A percentile compares a stretch with the other conserved stretches of the same genome.
phyloP scores from a whole-genome alignment of 306 rosid species.

The Castanea sativa region DNA sequence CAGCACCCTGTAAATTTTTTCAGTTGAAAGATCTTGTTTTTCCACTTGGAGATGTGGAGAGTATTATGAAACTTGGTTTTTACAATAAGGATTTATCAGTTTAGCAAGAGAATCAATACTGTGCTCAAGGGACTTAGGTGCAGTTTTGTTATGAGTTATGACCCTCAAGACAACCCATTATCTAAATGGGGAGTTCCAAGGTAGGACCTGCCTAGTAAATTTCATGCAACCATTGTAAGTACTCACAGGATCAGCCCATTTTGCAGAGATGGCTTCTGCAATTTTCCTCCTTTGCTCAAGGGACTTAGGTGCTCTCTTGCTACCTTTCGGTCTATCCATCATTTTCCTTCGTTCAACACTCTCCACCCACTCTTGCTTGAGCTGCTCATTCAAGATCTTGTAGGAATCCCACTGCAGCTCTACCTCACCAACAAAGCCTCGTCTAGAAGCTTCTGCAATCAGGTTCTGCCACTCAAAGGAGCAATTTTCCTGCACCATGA shows the following conservation, averaged over 20 bases:
- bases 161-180: not conserved
- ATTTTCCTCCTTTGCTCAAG: conserved; percentile 83
- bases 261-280: conserved; percentile 83
- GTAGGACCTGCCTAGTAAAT: conserved; percentile 9
- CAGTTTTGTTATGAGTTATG: not conserved
- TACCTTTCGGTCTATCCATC: conserved; percentile 39
- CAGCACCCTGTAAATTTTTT: not conserved
- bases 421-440: conserved; percentile 63
- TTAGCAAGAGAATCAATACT: not conserved
- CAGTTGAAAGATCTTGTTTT: not conserved
- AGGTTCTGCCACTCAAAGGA: conserved; percentile 77
- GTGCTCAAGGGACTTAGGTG: not conserved
- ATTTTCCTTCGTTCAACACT: conserved; percentile 59
- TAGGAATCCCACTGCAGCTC: conserved; percentile 88
- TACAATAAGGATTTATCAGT: not conserved
- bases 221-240: conserved; percentile 14
- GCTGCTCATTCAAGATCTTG: conserved; percentile 46
- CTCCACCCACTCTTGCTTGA: conserved; percentile 60
- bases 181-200: not conserved
- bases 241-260: conserved; percentile 95
- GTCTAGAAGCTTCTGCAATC: conserved; percentile 80
- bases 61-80: not conserved
- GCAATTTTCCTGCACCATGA: conserved; percentile 64
- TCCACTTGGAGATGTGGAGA: not conserved
- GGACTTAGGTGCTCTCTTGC: conserved; percentile 85